phyloP scores from a whole-genome alignment of 2,329 filamentous ascomycete species.

The Alternaria panax region DNA sequence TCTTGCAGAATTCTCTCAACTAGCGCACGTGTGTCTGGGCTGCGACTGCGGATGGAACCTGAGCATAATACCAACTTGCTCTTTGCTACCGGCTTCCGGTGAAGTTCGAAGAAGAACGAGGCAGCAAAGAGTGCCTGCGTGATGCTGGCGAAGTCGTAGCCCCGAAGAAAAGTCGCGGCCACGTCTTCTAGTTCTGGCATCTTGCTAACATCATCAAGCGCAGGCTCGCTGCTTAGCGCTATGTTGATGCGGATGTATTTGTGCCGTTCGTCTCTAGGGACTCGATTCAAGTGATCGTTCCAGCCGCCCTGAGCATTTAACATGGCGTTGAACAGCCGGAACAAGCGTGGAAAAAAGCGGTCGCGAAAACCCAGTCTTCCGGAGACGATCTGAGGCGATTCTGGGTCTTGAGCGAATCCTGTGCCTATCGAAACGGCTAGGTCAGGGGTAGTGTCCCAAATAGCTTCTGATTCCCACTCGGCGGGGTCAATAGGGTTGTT shows the following conservation, averaged over 20 bases:
- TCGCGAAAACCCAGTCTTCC: slow-evolving; percentile 16
- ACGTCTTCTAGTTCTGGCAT: slow-evolving; percentile 17
- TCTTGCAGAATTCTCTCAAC: slow-evolving; percentile 19
- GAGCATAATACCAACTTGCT: slow-evolving; percentile 1
- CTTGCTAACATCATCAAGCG: slow-evolving; percentile 16
- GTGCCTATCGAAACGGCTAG: slow-evolving; percentile 21
- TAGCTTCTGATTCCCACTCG: slow-evolving; percentile 21
- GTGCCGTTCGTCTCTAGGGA: slow-evolving; percentile 6
- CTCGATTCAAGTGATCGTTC: slow-evolving; percentile 19
- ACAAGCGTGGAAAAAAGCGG: slow-evolving; percentile 17
- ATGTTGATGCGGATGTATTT: slow-evolving; percentile 26
- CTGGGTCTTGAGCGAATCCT: slow-evolving; percentile 11
- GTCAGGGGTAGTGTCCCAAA: slow-evolving; percentile 15
- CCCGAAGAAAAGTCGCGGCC: slow-evolving; percentile 10
- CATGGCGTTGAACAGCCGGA: slow-evolving; percentile 19
- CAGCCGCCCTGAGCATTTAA: slow-evolving; percentile 17
- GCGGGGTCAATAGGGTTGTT: slow-evolving; percentile 19
- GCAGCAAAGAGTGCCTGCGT: slow-evolving; percentile 12
- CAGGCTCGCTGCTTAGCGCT: slow-evolving; percentile 8
- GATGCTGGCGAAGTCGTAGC: slow-evolving; percentile 18
- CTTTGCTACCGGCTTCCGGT: background rate
- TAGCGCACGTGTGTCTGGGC: slow-evolving; percentile 10
- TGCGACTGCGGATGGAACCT: slow-evolving; percentile 18
- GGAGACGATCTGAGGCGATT: background rate
- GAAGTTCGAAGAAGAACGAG: slow-evolving; percentile 24